Base-by-base conservation (phyloP, 2,329 filamentous ascomycete genomes). In the Verticillium tricorpus region DNA sequence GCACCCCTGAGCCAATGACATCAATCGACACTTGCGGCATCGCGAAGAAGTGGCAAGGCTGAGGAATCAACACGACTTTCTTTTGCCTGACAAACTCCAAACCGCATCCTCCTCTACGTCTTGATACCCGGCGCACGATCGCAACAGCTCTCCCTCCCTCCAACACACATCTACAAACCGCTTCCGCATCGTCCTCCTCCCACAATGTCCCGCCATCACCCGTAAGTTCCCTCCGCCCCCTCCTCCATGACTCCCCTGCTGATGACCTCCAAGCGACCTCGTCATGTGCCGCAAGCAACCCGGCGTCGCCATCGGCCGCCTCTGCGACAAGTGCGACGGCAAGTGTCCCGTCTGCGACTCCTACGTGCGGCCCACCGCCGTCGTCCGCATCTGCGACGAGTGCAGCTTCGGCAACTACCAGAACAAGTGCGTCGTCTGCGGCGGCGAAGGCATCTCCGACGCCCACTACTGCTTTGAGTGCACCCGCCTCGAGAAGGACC, bases 401-500 rank as follows among this genome's bases (percentile, higher is more conserved):
- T 99, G 95, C 84, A 93, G 91, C 75, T 99, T 99, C 77, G 95
- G 95, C 73, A 99, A 99, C 84, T 99, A 97, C 82, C 95, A 98
- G 81, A 99, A 99, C 82, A 99, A 99, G 78, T 99, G 95, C 76
- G 93, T 99, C 69, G 95, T 99, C 54, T 99, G 95, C 78, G 95
- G 95, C 75, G 95, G 95, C 70, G 95, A 98, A 80, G 95, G 95
- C 34, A 99, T 99, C 75, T 95, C 91, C 37, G 95, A 99, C 76
- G 95, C 95, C 58, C 98, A 98, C 78, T 99, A 99, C 82, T 99
- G 95, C 82, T 98, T 98, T 74, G 95, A 99, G 79, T 99, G 95
- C 76, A 99, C 95, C 63, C 86, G 95, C 8, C 80, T 99, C 17
- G 95, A 99, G 76, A 99, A 98, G 79, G 95, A 99, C 74, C 84